Evolutionary conservation across 148 eudicot genomes (phyloP).

Genomic region (Simmondsia chinensis): DNA sequence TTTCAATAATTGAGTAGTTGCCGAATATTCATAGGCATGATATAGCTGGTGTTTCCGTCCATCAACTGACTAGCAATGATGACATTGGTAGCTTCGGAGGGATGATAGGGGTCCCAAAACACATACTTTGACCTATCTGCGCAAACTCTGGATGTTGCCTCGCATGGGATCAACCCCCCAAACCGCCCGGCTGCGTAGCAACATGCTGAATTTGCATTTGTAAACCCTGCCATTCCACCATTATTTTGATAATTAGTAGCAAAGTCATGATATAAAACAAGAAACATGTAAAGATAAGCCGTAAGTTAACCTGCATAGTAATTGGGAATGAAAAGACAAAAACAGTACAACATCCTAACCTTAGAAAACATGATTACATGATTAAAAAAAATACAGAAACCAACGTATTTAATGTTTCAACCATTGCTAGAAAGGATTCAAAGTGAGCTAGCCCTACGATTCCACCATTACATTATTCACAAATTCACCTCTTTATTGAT

Average conservation of each 20-base stretch:
- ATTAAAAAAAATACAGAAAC: background rate
- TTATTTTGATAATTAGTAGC: too few species aligned
- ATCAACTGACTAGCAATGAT: constrained; percentile 53
- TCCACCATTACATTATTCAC: too few species aligned
- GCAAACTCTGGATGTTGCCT: constrained; percentile 51
- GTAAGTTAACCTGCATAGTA: too few species aligned
- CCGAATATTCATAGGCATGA: constrained; percentile 50
- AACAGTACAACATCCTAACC: too few species aligned
- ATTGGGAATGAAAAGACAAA: too few species aligned
- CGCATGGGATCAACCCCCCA: constrained; percentile 84
- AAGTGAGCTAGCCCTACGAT: too few species aligned
- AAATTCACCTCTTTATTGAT: too few species aligned
- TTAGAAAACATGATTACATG: too few species aligned
- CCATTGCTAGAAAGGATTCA: too few species aligned
- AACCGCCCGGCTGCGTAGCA: constrained; percentile 45
- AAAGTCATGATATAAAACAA: too few species aligned
- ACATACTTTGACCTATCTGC: constrained; percentile 59
- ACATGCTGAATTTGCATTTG: constrained; percentile 49
- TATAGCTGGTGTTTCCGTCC: constrained; percentile 36
- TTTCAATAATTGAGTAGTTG: constrained; percentile 29
- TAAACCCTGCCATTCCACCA: constrained; percentile 45
- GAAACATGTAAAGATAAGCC: too few species aligned
- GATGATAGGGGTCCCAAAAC: constrained; percentile 93
- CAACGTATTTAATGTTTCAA: too few species aligned
- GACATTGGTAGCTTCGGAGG: constrained; percentile 65